These are phyloP conservation scores for Epicoccum sorghinum DNA, from an alignment of 2,329 filamentous ascomycete genomes.

Conservation along the genomic window DNA sequence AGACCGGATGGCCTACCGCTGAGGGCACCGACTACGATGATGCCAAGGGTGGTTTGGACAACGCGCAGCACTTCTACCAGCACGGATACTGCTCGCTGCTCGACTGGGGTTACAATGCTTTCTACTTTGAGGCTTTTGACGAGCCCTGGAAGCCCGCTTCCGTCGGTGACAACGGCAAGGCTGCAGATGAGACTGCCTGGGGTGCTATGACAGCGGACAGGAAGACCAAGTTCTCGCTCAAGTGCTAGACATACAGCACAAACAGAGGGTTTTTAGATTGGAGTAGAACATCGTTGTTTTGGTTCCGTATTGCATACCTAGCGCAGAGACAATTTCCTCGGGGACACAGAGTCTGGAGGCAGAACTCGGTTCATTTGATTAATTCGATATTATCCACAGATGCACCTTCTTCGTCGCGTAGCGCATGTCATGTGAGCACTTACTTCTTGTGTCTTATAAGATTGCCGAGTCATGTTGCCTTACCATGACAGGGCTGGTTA, in stretches of 20 bases:
- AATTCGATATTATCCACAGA: no score
- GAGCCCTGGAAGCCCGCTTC: slow-evolving; percentile 73
- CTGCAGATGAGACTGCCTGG: slow-evolving; percentile 71
- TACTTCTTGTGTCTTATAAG: no score
- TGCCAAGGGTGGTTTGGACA: slow-evolving; percentile 64
- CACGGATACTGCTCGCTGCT: slow-evolving; percentile 68
- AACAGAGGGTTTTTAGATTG: not conserved
- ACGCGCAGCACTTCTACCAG: slow-evolving; percentile 66
- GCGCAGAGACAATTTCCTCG: not conserved
- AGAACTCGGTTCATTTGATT: no score
- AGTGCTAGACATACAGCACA: slow-evolving; percentile 47
- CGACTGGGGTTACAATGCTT: slow-evolving; percentile 70
- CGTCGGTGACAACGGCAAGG: slow-evolving; percentile 66
- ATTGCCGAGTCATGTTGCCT: no score
- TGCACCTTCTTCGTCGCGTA: no score
- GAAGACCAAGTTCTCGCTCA: slow-evolving; percentile 61
- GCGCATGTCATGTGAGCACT: no score
- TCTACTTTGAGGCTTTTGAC: slow-evolving; percentile 77
- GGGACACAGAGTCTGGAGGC: no score
- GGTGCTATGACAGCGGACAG: slow-evolving; percentile 68
- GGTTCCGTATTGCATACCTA: slow-evolving; percentile 2
- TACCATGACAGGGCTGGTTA: no score
- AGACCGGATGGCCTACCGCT: slow-evolving; percentile 34
- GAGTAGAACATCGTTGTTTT: not conserved
- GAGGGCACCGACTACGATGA: slow-evolving; percentile 66